Base-by-base conservation (phyloP, 192 early-diverging fungal species). In the Podila epicladia region DNA sequence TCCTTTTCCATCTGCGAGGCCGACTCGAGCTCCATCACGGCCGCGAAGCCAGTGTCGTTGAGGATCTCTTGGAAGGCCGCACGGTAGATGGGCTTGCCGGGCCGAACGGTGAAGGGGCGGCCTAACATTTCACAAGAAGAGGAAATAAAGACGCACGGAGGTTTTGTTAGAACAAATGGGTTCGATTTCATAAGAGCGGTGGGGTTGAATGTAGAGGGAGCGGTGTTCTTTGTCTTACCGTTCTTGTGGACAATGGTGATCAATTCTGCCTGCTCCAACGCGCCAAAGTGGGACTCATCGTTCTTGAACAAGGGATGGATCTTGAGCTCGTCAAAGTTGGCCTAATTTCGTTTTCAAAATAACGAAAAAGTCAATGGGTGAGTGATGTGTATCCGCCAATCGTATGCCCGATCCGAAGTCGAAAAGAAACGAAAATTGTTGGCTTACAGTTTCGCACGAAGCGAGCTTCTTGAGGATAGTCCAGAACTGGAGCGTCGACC, bases 401-500 rank as follows among this genome's bases (percentile, higher is more conserved):
- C 3, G 29, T 33, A 4, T 2, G 0, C 33, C 1, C 6, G 33
- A 33, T 33, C 6, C 33, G 33, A 33, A 33, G 2, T 33, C 33
- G 33, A n/a, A n/a, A n/a, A n/a, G n/a, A n/a, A n/a, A n/a, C n/a
- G n/a, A n/a, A n/a, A n/a, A n/a, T n/a, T n/a, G n/a, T n/a, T 33
- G 38, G 60, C 86, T 64, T 85, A 87, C 90, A 50, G 83, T 83
- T n/a, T 85, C 84, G 12, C 83, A 63, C 33, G 82, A 77, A 9
- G 91, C 88, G 31, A 99, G 85, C 61, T 89, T 73, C 60, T 93
- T 90, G 59, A 97, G 85, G 17, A 98, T 76, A 37, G 91, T 88
- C 95, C 96, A 98, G 82, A 98, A 97, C 85, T 99, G 98, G 38
- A 95, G 85, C 3, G 92, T 83, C 31, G 88, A 90, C 97, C 98